Percentiles rank a stretch among this genome's conserved stretches.
phyloP scores from a whole-genome alignment of 2,329 filamentous ascomycete species.

The Penicillium sp. region DNA sequence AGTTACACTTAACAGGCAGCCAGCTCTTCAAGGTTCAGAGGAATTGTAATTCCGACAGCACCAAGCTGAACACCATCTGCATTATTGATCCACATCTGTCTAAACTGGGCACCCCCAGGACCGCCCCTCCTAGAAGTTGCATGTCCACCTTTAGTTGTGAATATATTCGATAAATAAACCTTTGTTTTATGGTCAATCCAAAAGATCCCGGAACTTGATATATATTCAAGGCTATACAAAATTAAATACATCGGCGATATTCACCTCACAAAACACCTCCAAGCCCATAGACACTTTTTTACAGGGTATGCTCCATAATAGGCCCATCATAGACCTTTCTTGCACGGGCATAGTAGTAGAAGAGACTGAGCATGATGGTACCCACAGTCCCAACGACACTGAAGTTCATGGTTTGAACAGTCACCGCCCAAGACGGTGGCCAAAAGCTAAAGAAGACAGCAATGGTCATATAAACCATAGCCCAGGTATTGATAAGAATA shows the following conservation, averaged over 20 bases:
- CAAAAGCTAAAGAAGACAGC: slow-evolving; percentile 52
- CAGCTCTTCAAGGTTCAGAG: too few species aligned
- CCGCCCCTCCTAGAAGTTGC: too few species aligned
- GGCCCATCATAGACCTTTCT: slow-evolving; percentile 35
- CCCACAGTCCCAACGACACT: slow-evolving; percentile 43
- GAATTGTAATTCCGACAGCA: too few species aligned
- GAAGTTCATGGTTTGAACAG: slow-evolving; percentile 48
- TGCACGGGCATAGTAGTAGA: slow-evolving; percentile 42
- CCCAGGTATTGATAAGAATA: slow-evolving; percentile 44
- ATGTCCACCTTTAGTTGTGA: too few species aligned
- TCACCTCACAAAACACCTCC: background rate
- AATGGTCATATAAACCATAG: slow-evolving; percentile 46
- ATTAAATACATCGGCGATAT: background rate
- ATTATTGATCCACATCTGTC: too few species aligned
- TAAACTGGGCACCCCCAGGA: too few species aligned
- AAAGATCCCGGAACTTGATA: background rate
- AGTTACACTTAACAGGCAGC: too few species aligned
- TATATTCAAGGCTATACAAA: background rate
- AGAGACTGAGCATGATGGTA: slow-evolving; percentile 39
- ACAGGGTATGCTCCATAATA: slow-evolving; percentile 18
- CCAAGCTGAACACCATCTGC: too few species aligned
- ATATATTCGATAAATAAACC: background rate
- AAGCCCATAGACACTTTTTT: background rate
- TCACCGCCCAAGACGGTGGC: slow-evolving; percentile 40
- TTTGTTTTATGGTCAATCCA: background rate